These are phyloP conservation scores for Penicillium samsonianum DNA, from an alignment of 495 filamentous ascomycete species.

Conservation along the genomic window DNA sequence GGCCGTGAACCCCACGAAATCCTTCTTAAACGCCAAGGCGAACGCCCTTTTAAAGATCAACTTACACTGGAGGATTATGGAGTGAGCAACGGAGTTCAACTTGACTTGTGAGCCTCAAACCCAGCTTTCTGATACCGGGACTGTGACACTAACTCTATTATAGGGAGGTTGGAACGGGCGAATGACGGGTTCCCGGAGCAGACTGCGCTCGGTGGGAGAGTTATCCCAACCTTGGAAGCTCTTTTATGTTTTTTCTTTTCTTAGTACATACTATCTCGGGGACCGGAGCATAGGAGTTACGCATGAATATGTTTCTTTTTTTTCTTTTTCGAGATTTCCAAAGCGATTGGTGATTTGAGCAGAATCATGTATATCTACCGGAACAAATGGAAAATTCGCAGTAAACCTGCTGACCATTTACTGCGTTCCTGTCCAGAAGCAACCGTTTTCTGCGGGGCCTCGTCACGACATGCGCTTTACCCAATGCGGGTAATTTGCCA, in stretches of 20 bases:
- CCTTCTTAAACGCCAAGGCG: slow-evolving; percentile 84
- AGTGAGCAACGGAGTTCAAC: slow-evolving; percentile 82
- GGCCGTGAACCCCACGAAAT: slow-evolving; percentile 89
- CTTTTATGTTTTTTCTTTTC: slow-evolving; percentile 15
- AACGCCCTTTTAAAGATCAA: slow-evolving; percentile 87
- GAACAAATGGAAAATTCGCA: slow-evolving; percentile 15
- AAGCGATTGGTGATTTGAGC: slow-evolving; percentile 1
- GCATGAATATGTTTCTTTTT: slow-evolving; percentile 51
- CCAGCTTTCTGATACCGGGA: slow-evolving; percentile 1
- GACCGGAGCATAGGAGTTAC: slow-evolving; percentile 49
- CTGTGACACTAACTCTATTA: slow-evolving; percentile 27
- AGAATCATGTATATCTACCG: slow-evolving; percentile 13
- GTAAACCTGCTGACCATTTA: slow-evolving; percentile 12
- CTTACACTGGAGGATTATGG: slow-evolving; percentile 88
- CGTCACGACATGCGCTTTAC: slow-evolving; percentile 31
- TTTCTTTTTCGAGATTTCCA: slow-evolving; percentile 23
- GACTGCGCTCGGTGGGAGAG: slow-evolving; percentile 10
- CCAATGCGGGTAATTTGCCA: slow-evolving; percentile 29
- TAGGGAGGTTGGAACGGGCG: slow-evolving; percentile 74
- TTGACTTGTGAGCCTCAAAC: slow-evolving; percentile 64
- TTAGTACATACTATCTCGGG: slow-evolving; percentile 30
- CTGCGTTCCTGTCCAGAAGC: slow-evolving; percentile 8
- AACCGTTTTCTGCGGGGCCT: slow-evolving; percentile 20
- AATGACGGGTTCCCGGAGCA: slow-evolving; percentile 48
- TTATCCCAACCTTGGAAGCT: slow-evolving; percentile 15